A percentile compares a stretch with the other conserved stretches of the same genome.
phyloP scores from a whole-genome alignment of 768 basidiomycete species.

The Lyophyllum semitale region DNA sequence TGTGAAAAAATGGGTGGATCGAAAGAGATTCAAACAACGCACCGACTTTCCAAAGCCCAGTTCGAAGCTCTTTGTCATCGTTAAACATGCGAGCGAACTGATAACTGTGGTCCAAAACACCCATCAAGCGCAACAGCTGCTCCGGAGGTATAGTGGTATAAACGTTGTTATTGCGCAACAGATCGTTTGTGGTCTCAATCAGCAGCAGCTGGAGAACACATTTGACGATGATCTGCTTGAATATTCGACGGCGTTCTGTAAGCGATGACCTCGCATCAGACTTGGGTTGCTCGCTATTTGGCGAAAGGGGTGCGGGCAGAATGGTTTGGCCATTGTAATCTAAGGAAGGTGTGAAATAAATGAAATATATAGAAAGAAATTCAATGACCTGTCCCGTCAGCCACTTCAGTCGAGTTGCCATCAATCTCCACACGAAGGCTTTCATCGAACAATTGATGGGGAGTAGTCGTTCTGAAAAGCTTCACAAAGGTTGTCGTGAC shows the following conservation, averaged over 20 bases:
- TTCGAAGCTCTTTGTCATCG: conserved; percentile 95
- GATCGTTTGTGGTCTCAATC: conserved; percentile 96
- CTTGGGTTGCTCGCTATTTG: conserved; percentile 58
- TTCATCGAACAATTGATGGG: conserved; percentile 95
- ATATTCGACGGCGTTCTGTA: conserved; percentile 77
- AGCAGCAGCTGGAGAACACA: conserved; percentile 95
- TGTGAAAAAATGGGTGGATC: neutral
- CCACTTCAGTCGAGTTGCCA: conserved; percentile 50
- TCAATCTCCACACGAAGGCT: conserved; percentile 85
- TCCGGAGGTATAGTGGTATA: conserved; percentile 94
- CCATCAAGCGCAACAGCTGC: conserved; percentile 91
- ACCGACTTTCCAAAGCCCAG: conserved; percentile 99
- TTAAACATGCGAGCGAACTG: conserved; percentile 98
- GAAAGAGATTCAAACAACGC: conserved; percentile 34
- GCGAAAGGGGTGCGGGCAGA: conserved; percentile 86
- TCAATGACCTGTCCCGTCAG: conserved; percentile 46
- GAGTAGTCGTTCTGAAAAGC: conserved; percentile 96
- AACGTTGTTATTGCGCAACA: conserved; percentile 89
- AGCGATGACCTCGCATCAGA: conserved; percentile 54
- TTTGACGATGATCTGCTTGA: conserved; percentile 99
- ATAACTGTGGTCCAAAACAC: conserved; percentile 94
- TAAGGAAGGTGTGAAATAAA: conserved; percentile 21
- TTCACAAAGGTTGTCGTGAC: conserved; percentile 92
- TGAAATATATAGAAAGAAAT: neutral
- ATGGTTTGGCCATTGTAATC: conserved; percentile 70